phyloP scores from a whole-genome alignment of 2,329 filamentous ascomycete species.

The Lachnellula cervina region DNA sequence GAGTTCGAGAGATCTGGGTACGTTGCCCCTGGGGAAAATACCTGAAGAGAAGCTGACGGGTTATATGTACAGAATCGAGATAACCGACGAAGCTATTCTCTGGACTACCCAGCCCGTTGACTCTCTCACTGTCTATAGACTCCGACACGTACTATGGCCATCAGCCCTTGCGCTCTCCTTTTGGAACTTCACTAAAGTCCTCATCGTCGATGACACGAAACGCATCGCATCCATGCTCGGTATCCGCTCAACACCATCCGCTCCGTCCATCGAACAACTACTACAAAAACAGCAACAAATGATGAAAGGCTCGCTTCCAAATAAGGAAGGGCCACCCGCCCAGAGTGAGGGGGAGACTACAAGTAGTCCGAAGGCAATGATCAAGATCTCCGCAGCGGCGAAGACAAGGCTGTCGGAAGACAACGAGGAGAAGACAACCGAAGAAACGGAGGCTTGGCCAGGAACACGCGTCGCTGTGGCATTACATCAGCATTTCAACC shows the following conservation, averaged over 20 bases:
- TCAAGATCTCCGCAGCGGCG: conserved; percentile 4
- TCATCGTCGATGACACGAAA: conserved; percentile 41
- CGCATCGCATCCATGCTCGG: conserved; percentile 44
- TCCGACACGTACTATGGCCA: conserved; percentile 50
- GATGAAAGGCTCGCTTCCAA: conserved; percentile 13
- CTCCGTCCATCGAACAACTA: conserved; percentile 22
- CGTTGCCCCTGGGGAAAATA: conserved; percentile 18
- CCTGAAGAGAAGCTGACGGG: conserved; percentile 20
- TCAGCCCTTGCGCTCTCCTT: conserved; percentile 45
- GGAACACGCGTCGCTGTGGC: conserved; percentile 2
- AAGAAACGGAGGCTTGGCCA: conserved; percentile 4
- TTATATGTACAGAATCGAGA: conserved; percentile 38
- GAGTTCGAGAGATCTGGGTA: conserved; percentile 57
- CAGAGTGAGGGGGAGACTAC: conserved; percentile 6
- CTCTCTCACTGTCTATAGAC: conserved; percentile 39
- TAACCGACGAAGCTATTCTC: conserved; percentile 45
- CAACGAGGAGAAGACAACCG: conserved; percentile 2
- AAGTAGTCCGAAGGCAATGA: conserved; percentile 10
- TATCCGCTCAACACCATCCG: conserved; percentile 27
- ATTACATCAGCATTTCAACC: conserved; percentile 22
- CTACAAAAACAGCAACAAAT: conserved; percentile 21
- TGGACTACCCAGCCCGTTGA: conserved; percentile 47
- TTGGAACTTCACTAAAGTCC: conserved; percentile 47
- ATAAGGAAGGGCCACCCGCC: conserved; percentile 17
- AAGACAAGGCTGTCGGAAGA: conserved; percentile 6